Conservation (phyloP, 306 rosid species). For the Rosa multiflora region DNA sequence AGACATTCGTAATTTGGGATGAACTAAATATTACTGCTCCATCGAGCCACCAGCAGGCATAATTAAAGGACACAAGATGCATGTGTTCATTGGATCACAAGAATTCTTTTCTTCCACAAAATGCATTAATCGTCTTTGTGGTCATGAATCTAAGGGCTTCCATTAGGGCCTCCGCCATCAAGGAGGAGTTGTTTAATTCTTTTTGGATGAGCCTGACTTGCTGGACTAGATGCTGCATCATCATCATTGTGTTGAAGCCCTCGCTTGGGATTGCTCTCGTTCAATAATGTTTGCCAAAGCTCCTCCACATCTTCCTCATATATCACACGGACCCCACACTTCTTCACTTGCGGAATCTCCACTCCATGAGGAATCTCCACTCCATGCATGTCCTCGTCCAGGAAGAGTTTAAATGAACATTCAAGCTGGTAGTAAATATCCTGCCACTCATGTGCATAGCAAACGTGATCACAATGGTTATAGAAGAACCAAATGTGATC, state of each 20-base stretch:
- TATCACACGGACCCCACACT: not conserved
- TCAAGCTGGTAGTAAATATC: not conserved
- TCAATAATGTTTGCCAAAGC: not conserved
- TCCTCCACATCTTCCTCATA: constrained; percentile 3
- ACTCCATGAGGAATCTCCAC: too few species aligned
- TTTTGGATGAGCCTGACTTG: not conserved
- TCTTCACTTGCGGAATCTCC: not conserved
- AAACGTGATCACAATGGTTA: too few species aligned
- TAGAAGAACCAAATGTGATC: not conserved
- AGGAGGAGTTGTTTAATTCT: not conserved
- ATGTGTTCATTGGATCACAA: too few species aligned
- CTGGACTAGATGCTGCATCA: not conserved
- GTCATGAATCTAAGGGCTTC: too few species aligned
- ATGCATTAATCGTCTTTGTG: too few species aligned
- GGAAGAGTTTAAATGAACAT: not conserved
- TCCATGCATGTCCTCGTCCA: too few species aligned
- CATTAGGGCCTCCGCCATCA: not conserved
- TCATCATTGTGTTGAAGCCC: not conserved
- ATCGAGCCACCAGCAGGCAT: too few species aligned
- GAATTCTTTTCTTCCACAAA: too few species aligned
- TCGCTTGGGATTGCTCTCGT: not conserved
- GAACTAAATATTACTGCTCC: too few species aligned
- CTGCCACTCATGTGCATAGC: not conserved
- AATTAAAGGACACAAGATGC: too few species aligned
- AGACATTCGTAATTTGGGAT: too few species aligned